Evolutionary conservation across 2,329 filamentous ascomycete genomes (phyloP).

Genomic region (Mycosphaerella sp.): DNA sequence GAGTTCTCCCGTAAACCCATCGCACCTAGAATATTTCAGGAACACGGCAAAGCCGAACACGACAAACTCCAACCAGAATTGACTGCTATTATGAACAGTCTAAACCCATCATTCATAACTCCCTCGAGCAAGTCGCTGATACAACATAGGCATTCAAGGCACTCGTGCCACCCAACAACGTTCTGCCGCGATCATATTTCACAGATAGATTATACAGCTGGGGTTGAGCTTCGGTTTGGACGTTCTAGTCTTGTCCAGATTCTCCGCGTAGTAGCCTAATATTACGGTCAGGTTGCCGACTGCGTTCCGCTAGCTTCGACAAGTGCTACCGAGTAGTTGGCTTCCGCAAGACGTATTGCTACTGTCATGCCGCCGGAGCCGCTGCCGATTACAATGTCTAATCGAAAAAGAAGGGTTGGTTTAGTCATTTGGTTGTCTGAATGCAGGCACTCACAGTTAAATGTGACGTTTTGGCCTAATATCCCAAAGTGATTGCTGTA

Average conservation of each 20-base stretch:
- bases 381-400: neutral
- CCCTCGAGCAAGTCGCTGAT: conserved; percentile 12
- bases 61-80: conserved; percentile 17
- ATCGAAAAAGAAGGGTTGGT: neutral
- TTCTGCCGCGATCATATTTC: conserved; percentile 17
- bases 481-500: neutral
- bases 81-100: conserved; percentile 8
- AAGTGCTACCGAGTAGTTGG: neutral
- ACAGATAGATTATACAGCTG: conserved; percentile 19
- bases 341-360: neutral
- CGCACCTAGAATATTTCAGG: no score
- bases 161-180: conserved; percentile 17
- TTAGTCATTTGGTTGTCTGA: neutral
- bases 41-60: no score
- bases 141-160: conserved; percentile 18
- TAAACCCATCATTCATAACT: conserved; percentile 16
- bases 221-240: conserved; percentile 13
- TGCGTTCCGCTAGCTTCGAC: neutral
- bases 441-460: neutral
- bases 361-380: neutral
- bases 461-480: neutral
- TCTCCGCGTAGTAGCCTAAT: neutral
- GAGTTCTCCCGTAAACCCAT: conserved; percentile 19
- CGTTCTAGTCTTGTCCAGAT: conserved; percentile 2
- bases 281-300: neutral